Base-by-base conservation (phyloP, 768 basidiomycete species). In the Boletus coccyginus region DNA sequence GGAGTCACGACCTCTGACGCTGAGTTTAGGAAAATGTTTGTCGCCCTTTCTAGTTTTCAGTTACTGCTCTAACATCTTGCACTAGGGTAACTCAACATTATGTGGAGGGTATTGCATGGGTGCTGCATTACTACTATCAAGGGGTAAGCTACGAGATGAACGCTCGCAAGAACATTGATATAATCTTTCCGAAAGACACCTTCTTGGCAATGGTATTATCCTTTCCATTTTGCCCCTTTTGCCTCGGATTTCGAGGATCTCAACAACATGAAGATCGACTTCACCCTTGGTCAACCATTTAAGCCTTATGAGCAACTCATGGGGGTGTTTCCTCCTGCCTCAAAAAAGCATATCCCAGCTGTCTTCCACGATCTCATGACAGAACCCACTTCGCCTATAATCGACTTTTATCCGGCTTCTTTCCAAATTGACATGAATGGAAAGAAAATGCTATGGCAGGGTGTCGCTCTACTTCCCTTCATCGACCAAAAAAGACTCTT, bases 381-480 rank as follows among this genome's bases (percentile, higher is more conserved):
- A 5, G 84, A 90, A 3, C 81, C 87, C 46, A 83, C 88, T 33
- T 98, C 95, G 0, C 92, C 94, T 9, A 98, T 98, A 71, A 84
- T 93, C 57, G 95, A 98, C 66, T 98, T 98, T 76, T 98, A 98
- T 73, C 96, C 96, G 0, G 60, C 79, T 0, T 84, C 88, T 16
- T 99, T 99, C 71, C 85, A 95, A 63, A 88, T 98, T 66, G 97
- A 99, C 72, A 99, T 99, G 97, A 99, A 99, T 67, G 97, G 97
- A 56, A 98, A 98, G 77, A 92, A 90, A 74, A 98, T 98, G 95
- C 81, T 91, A 8, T 99, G 97, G 97, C 96, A 99, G 72, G 97
- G 97, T 52, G 94, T 99, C 53, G 95, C 97, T 0, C 77, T 99
- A 10, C 77, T 99, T 21, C 95, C 97, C 0, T 99, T 98, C 77